phyloP scores from a whole-genome alignment of 129 eudicot species.

The Apium graveolens region DNA sequence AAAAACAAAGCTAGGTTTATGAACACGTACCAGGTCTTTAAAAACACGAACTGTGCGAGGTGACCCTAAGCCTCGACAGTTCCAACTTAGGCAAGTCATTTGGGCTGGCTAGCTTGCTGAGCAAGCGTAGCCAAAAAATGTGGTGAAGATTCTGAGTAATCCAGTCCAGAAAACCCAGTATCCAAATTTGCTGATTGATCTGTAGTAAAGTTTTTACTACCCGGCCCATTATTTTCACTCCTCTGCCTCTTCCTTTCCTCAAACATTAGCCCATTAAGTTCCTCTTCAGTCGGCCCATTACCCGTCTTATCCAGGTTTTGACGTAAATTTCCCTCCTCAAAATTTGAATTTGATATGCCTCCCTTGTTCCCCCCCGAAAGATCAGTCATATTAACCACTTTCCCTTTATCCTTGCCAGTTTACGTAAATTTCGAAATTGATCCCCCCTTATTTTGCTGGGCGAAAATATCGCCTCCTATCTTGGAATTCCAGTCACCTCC shows the following conservation, averaged over 20 bases:
- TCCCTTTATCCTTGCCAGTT: no score
- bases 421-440: no score
- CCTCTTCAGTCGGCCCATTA: not conserved
- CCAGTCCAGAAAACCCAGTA: not conserved
- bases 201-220: no score
- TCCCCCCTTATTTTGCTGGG: no score
- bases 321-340: no score
- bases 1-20: not conserved
- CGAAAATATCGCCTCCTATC: not conserved
- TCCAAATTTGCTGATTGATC: not conserved
- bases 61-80: not conserved
- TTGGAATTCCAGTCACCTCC: no score
- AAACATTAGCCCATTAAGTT: not conserved
- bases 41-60: not conserved
- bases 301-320: not conserved
- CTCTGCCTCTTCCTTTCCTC: not conserved
- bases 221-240: not conserved
- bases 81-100: not conserved
- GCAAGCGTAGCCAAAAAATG: not conserved
- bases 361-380: no score
- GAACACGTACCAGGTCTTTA: not conserved
- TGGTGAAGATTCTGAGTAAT: not conserved
- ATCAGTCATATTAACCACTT: no score
- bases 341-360: not conserved
- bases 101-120: not conserved